These are phyloP conservation scores for Mycena chlorophos DNA, from an alignment of 768 basidiomycete genomes.

Conservation along the genomic window DNA sequence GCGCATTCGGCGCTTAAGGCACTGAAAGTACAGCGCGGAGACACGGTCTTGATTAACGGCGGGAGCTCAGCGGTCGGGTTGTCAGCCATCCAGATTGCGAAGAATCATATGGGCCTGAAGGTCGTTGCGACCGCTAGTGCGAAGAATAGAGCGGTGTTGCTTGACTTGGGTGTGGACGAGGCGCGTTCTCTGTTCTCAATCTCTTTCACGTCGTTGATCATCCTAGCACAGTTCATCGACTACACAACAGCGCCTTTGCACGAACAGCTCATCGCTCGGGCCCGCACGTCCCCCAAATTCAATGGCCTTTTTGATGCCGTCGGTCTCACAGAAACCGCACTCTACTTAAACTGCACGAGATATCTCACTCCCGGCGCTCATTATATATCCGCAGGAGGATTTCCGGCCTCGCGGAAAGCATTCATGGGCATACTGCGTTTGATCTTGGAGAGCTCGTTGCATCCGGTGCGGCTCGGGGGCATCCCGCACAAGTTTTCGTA, in stretches of 20 bases:
- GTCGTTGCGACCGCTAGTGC: slow-evolving; percentile 62
- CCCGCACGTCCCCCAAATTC: too few relatives aligned
- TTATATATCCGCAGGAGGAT: too few relatives aligned
- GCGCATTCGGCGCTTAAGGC: slow-evolving; percentile 57
- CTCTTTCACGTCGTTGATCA: neutral
- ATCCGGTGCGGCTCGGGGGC: too few relatives aligned
- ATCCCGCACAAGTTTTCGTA: too few relatives aligned
- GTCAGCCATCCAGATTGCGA: slow-evolving; percentile 74
- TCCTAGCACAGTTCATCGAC: slow-evolving; percentile 53
- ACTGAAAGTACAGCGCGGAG: slow-evolving; percentile 52
- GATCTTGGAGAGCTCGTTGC: too few relatives aligned
- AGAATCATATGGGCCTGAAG: slow-evolving; percentile 55
- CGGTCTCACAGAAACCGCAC: too few relatives aligned
- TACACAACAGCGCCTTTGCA: slow-evolving; percentile 56
- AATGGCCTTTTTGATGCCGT: too few relatives aligned
- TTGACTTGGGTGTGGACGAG: slow-evolving; percentile 63
- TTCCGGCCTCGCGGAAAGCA: too few relatives aligned
- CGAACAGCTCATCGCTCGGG: too few relatives aligned
- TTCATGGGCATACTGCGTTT: too few relatives aligned
- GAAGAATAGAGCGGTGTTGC: slow-evolving; percentile 60
- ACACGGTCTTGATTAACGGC: slow-evolving; percentile 67
- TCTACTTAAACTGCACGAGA: too few relatives aligned
- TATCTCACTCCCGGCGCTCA: too few relatives aligned
- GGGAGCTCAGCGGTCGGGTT: slow-evolving; percentile 68
- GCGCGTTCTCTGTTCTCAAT: slow-evolving; percentile 31